phyloP scores from a whole-genome alignment of 2,329 filamentous ascomycete genomes.

The Orbilia oligospora region DNA sequence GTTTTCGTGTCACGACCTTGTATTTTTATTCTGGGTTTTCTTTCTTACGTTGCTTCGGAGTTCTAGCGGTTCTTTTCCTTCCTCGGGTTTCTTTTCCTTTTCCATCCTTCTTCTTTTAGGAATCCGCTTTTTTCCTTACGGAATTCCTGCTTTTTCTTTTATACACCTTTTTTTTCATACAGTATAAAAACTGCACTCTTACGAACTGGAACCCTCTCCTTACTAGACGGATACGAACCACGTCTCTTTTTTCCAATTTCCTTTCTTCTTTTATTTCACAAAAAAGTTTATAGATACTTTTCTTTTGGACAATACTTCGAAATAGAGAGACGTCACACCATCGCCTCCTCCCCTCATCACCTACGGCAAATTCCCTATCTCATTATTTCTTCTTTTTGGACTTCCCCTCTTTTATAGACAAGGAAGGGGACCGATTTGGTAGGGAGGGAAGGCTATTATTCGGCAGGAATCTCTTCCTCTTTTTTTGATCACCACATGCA shows the following conservation, averaged over 20 bases:
- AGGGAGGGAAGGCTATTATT: background rate
- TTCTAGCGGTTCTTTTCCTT: slow-evolving; percentile 47
- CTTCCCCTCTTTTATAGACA: slow-evolving; percentile 8
- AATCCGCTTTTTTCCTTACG: background rate
- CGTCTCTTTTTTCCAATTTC: slow-evolving; percentile 5
- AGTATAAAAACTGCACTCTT: background rate
- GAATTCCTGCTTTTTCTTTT: slow-evolving; percentile 1
- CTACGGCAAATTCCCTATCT: background rate
- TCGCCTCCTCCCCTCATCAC: background rate
- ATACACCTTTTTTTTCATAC: slow-evolving; percentile 7
- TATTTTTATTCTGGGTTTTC: slow-evolving; percentile 13
- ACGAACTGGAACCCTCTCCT: slow-evolving; percentile 29
- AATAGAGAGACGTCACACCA: background rate
- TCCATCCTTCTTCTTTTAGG: background rate
- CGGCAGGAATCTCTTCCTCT: background rate
- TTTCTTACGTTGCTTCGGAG: slow-evolving; percentile 33
- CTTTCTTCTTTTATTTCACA: background rate
- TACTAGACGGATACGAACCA: slow-evolving; percentile 24
- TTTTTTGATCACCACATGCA: background rate
- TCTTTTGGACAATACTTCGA: slow-evolving; percentile 5
- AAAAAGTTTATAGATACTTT: slow-evolving; percentile 53
- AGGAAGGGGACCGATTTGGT: background rate
- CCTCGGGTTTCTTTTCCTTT: background rate
- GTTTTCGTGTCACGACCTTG: slow-evolving; percentile 25
- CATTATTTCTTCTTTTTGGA: slow-evolving; percentile 2